A percentile compares a stretch with the other conserved stretches of the same genome.
These are phyloP conservation scores for Streptanthus diversifolius DNA, from an alignment of 345 rosid genomes.

Conservation along the genomic window DNA sequence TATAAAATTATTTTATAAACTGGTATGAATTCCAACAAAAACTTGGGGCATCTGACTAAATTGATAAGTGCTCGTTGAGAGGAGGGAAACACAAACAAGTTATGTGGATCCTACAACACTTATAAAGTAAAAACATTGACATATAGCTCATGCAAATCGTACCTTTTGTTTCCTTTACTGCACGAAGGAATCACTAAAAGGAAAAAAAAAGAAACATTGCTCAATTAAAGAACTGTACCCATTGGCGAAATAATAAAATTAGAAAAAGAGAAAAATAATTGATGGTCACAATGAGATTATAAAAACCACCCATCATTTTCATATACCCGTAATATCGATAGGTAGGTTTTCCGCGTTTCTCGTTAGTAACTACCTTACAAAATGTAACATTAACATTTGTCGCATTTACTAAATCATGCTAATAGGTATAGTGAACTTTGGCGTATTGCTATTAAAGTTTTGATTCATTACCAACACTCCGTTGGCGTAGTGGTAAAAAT, in stretches of 20 bases:
- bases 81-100: slow-evolving; percentile 14
- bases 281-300: slow-evolving; percentile 27
- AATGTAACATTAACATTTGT: not conserved
- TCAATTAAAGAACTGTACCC: slow-evolving; percentile 1
- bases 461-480: not conserved
- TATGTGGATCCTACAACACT: slow-evolving; percentile 20
- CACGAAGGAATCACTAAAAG: slow-evolving; percentile 7
- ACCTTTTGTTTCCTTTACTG: slow-evolving; percentile 11
- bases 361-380: not conserved
- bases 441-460: not conserved
- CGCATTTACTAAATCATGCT: not conserved
- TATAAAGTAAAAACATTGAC: slow-evolving; percentile 5
- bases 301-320: slow-evolving; percentile 30
- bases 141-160: slow-evolving; percentile 20
- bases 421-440: not conserved
- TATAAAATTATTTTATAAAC: too few relatives aligned
- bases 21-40: too few relatives aligned
- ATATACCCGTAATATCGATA: slow-evolving; percentile 17
- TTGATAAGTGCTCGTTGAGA: not conserved
- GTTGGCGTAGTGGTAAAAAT: too few relatives aligned
- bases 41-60: not conserved
- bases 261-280: not conserved
- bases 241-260: not conserved
- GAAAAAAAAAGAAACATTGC: slow-evolving; percentile 10
- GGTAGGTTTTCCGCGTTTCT: slow-evolving; percentile 3